phyloP scores from a whole-genome alignment of 306 rosid species.

The Pterocarpus macrocarpus region DNA sequence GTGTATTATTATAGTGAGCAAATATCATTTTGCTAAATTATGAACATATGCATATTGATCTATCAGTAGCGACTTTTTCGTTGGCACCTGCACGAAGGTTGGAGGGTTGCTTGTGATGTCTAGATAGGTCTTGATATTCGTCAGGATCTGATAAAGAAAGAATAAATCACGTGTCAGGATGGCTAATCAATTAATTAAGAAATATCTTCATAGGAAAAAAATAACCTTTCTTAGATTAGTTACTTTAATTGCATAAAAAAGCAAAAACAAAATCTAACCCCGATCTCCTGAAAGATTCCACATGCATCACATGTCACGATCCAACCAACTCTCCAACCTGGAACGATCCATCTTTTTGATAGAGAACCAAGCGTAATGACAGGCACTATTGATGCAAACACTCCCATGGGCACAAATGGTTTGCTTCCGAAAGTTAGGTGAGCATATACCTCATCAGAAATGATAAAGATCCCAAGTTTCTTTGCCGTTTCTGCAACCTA shows the following conservation, averaged over 20 bases:
- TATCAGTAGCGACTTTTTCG: background rate
- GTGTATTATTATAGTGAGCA: too few species aligned
- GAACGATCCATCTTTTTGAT: slow-evolving; percentile 64
- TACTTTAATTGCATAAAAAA: background rate
- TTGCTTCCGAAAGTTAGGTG: slow-evolving; percentile 58
- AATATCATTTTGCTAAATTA: too few species aligned
- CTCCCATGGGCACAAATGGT: slow-evolving; percentile 68
- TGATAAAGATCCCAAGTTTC: slow-evolving; percentile 56
- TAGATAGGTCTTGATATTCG: slow-evolving; percentile 46
- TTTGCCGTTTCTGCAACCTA: slow-evolving; percentile 68
- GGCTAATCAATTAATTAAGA: background rate
- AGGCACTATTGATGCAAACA: slow-evolving; percentile 57
- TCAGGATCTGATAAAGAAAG: slow-evolving; percentile 49
- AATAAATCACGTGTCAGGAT: background rate
- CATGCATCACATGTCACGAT: slow-evolving; percentile 56
- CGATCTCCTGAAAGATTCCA: slow-evolving; percentile 51
- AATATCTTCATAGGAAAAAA: too few species aligned
- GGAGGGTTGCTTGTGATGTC: slow-evolving; percentile 55
- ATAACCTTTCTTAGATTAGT: too few species aligned
- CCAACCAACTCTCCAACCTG: slow-evolving; percentile 75
- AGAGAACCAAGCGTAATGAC: slow-evolving; percentile 64
- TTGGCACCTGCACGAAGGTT: slow-evolving; percentile 63
- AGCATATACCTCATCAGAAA: slow-evolving; percentile 69
- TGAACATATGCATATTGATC: too few species aligned
- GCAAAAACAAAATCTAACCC: slow-evolving; percentile 40